Evolutionary conservation across 192 early-diverging fungal genomes (phyloP).

Genomic region (Backusella parvicylindrica): DNA sequence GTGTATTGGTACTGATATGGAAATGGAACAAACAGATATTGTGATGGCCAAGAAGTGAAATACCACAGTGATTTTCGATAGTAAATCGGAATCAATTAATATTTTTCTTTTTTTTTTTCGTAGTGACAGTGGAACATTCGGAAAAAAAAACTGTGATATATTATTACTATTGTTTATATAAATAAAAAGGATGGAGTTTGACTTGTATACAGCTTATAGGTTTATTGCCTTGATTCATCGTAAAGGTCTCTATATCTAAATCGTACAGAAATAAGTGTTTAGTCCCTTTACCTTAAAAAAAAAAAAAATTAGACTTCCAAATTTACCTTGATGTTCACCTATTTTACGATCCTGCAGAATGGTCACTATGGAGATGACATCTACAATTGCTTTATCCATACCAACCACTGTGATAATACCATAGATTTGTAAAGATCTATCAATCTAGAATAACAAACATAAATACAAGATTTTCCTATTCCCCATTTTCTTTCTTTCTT

Average conservation of each 20-base stretch:
- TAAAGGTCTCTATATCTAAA: constrained; percentile 14
- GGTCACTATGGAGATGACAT: constrained; percentile 11
- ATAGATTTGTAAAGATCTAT: background rate
- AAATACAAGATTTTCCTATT: background rate
- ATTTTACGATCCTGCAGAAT: constrained; percentile 13
- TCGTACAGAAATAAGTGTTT: background rate
- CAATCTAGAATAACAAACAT: background rate
- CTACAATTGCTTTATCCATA: constrained; percentile 15
- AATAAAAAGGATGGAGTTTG: background rate
- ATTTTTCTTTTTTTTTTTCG: no score
- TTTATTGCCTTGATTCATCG: constrained; percentile 4
- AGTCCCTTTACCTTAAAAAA: background rate
- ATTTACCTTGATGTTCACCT: constrained; percentile 12
- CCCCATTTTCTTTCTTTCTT: background rate
- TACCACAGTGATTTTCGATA: no score
- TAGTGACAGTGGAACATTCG: no score
- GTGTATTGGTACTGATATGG: no score
- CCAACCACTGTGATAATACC: constrained; percentile 12
- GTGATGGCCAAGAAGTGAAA: no score
- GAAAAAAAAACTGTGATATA: no score
- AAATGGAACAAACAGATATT: no score
- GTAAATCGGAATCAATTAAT: no score
- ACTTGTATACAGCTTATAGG: constrained; percentile 14
- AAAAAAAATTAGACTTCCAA: background rate
- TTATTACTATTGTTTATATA: constrained; percentile 5